Conservation (phyloP, 352 stramenopile genomes). For the Plasmopara viticola region DNA sequence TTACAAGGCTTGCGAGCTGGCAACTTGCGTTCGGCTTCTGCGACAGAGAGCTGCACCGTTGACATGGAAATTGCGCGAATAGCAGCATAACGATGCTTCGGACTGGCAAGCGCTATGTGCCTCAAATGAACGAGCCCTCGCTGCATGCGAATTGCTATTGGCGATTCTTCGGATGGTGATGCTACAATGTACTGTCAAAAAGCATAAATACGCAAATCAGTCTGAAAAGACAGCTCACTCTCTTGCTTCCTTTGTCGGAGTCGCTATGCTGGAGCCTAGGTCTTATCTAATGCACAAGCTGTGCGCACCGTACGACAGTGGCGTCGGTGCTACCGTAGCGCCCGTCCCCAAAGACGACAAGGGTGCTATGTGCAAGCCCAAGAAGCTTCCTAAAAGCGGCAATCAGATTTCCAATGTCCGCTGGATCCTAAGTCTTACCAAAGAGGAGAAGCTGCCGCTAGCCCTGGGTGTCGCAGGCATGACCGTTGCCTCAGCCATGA, state of each 20-base stretch:
- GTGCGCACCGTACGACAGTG: slow-evolving; percentile 29
- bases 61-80: slow-evolving; percentile 16
- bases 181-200: neutral
- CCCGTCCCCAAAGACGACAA: neutral
- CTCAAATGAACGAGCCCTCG: slow-evolving; percentile 14
- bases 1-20: slow-evolving; percentile 1
- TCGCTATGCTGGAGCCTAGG: slow-evolving; percentile 50
- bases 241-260: no score
- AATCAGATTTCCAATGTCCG: slow-evolving; percentile 37
- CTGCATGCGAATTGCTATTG: slow-evolving; percentile 15
- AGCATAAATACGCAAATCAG: slow-evolving; percentile 1
- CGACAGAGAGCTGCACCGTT: neutral
- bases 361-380: neutral
- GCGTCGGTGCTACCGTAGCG: slow-evolving; percentile 7
- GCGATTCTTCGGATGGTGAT: slow-evolving; percentile 1
- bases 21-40: slow-evolving; percentile 1
- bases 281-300: slow-evolving; percentile 70
- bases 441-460: slow-evolving; percentile 63
- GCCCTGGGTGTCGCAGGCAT: slow-evolving; percentile 69
- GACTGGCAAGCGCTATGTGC: neutral
- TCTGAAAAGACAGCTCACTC: neutral
- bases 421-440: slow-evolving; percentile 64
- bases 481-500: slow-evolving; percentile 80
- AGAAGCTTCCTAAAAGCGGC: slow-evolving; percentile 6
- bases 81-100: neutral